Conservation (phyloP, 495 filamentous ascomycete genomes). For the Penicillium robsamsonii region DNA sequence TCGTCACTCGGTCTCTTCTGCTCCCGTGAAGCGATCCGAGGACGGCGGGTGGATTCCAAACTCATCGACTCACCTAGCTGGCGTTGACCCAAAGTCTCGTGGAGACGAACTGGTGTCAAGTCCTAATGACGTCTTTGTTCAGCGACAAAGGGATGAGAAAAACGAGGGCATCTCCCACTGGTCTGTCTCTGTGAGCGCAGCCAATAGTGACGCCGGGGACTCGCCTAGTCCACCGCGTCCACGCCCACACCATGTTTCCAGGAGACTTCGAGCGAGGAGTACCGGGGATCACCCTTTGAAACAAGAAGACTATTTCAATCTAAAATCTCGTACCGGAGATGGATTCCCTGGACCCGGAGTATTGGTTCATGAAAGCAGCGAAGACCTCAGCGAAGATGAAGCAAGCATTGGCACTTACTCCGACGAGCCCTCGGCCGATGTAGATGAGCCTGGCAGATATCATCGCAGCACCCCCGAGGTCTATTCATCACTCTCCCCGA, state of each 20-base stretch:
- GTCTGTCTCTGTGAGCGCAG: slow-evolving; percentile 42
- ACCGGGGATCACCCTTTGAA: slow-evolving; percentile 45
- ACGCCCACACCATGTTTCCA: slow-evolving; percentile 18
- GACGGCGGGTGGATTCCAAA: slow-evolving; percentile 38
- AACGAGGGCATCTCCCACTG: slow-evolving; percentile 47
- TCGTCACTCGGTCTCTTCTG: slow-evolving; percentile 12
- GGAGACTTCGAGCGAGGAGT: slow-evolving; percentile 46
- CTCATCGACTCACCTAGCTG: slow-evolving; percentile 32
- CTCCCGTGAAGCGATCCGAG: slow-evolving; percentile 25
- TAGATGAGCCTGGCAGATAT: slow-evolving; percentile 29
- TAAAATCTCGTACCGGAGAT: slow-evolving; percentile 24
- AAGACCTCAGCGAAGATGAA: slow-evolving; percentile 35
- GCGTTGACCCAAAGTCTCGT: slow-evolving; percentile 42
- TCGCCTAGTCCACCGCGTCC: slow-evolving; percentile 20
- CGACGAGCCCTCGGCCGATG: slow-evolving; percentile 33
- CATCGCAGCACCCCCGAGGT: slow-evolving; percentile 29
- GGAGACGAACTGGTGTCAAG: slow-evolving; percentile 42
- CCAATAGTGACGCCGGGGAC: slow-evolving; percentile 43
- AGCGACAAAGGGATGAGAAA: slow-evolving; percentile 41
- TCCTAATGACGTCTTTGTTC: slow-evolving; percentile 43
- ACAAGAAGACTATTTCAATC: slow-evolving; percentile 41
- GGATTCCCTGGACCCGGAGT: slow-evolving; percentile 47
- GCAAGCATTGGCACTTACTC: slow-evolving; percentile 23
- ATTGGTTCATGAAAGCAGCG: slow-evolving; percentile 47
- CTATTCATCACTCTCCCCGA: slow-evolving; percentile 22